These are phyloP conservation scores for Phoma sp. DNA, from an alignment of 2,329 filamentous ascomycete species.

Conservation along the genomic window DNA sequence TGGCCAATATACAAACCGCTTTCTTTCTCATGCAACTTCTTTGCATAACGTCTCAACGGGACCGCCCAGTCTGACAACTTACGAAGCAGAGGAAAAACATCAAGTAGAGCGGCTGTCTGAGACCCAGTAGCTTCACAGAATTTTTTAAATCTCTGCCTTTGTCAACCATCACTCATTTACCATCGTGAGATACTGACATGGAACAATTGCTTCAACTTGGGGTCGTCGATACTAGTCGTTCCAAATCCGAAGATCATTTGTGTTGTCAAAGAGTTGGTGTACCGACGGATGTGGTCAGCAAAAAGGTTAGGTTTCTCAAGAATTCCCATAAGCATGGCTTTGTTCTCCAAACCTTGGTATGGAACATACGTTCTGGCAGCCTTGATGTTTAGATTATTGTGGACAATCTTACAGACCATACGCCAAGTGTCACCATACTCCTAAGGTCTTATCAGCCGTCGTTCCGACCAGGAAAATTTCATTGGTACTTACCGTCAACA, in stretches of 20 bases:
- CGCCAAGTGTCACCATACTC: constrained; percentile 24
- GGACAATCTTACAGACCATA: constrained; percentile 27
- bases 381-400: constrained; percentile 28
- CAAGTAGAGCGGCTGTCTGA: constrained; percentile 52
- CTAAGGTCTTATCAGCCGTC: constrained; percentile 1
- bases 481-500: not conserved
- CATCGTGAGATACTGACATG: constrained; percentile 2
- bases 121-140: constrained; percentile 53
- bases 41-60: constrained; percentile 50
- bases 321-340: constrained; percentile 60
- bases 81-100: constrained; percentile 55
- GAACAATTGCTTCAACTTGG: constrained; percentile 26
- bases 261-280: constrained; percentile 57
- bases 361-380: constrained; percentile 45
- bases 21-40: constrained; percentile 53
- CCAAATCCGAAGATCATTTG: constrained; percentile 58
- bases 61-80: constrained; percentile 39
- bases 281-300: constrained; percentile 55
- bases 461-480: not conserved
- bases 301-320: constrained; percentile 53
- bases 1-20: constrained; percentile 37
- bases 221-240: constrained; percentile 21
- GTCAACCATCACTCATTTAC: constrained; percentile 16
- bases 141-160: constrained; percentile 45
- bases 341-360: constrained; percentile 63